Conservation (phyloP, 441 rosid species). For the Daphne laureola region DNA sequence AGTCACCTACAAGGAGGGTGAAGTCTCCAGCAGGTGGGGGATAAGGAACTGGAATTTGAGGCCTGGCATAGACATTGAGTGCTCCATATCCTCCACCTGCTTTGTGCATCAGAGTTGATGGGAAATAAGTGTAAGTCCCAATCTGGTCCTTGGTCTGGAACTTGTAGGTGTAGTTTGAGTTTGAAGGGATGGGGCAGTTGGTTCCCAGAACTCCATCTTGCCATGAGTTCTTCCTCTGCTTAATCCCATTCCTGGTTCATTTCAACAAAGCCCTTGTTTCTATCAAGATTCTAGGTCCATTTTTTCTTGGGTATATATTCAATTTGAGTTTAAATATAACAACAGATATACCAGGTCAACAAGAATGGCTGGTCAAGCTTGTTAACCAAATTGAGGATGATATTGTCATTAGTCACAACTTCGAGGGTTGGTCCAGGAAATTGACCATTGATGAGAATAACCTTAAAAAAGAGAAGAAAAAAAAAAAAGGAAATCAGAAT, state of each 20-base stretch:
- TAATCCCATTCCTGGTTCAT: constrained; percentile 75
- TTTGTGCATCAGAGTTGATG: constrained; percentile 71
- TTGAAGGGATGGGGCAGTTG: constrained; percentile 82
- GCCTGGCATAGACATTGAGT: constrained; percentile 56
- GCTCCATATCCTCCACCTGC: constrained; percentile 91
- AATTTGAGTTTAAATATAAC: too few relatives aligned
- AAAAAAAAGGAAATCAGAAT: constrained; percentile 5
- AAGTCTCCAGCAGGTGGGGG: constrained; percentile 61
- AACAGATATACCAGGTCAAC: constrained; percentile 57
- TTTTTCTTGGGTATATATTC: too few relatives aligned
- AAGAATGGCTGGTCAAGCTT: constrained; percentile 93
- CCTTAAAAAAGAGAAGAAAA: constrained; percentile 30
- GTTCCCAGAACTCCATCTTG: constrained; percentile 93
- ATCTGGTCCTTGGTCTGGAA: constrained; percentile 94
- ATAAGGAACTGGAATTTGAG: constrained; percentile 68
- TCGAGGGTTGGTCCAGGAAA: constrained; percentile 91
- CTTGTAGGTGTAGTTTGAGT: constrained; percentile 75
- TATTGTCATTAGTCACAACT: constrained; percentile 82
- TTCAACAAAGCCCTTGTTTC: constrained; percentile 2
- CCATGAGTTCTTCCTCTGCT: constrained; percentile 98
- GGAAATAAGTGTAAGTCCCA: constrained; percentile 73
- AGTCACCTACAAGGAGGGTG: constrained; percentile 80
- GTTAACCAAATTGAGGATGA: constrained; percentile 78
- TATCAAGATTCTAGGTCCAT: constrained; percentile 3
- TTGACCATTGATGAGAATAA: constrained; percentile 83